Base-by-base conservation (phyloP, 179 eudicot species). In the Carnegiea gigantea region DNA sequence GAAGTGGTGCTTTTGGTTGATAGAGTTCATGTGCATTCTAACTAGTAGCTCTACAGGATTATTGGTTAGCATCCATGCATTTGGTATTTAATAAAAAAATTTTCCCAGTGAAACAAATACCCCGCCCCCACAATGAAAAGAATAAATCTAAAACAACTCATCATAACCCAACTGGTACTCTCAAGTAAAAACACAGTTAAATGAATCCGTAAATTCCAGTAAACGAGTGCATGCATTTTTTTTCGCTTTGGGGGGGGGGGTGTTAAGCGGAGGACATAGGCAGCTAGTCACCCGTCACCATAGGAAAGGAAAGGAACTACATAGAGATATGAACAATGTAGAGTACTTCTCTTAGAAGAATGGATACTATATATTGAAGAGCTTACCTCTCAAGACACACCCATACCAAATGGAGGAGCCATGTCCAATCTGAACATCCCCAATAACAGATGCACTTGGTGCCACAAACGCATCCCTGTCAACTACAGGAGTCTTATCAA, bases 351-450 rank as follows among this genome's bases (percentile, higher is more conserved):
- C 46, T 33, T 36, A 36, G 30, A 24, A 1, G 4, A 49, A 36
- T n/a, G 26, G 18, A 72, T 49, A 72, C 9, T 40, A 57, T n/a
- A 33, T 57, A 18, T 28, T 38, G 21, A 33, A 24, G 13, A 75
- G 21, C 82, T 75, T 89, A 93, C 94, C 93, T 89, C 93, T 86
- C 85, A 89, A 73, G 30, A 93, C 94, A 83, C 95, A 93, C 53
- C 97, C 97, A 79, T 93, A 93, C 97, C 95, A 93, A 81, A 93
- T 88, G 44, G 97, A 93, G 21, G 97, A 90, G 21, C 85, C 83
- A 21, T 77, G 78, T 79, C 97, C 97, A 49, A 93, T 85, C 40
- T 81, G 86, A 87, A 93, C 93, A 86, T 93, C 92, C 40, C 97
- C 97, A 77, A 85, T 84, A 40, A 93, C 38, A 44, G 97, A 90